Evolutionary conservation across 441 rosid species (phyloP).

Genomic region (Codiaeum variegatum): DNA sequence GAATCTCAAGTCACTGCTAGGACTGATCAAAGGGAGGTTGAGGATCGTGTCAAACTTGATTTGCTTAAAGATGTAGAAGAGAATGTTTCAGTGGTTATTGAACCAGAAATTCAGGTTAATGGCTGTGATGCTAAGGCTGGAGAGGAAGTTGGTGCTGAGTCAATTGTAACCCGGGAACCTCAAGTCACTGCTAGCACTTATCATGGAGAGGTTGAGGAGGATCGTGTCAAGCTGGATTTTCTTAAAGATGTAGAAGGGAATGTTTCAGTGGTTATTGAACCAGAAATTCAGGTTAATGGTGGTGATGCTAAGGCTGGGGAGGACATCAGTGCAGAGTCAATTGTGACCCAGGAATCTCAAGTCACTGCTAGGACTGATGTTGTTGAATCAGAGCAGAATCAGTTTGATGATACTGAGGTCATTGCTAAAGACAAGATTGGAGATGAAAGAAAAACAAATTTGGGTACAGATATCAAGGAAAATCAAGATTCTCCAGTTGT

Average conservation of each 20-base stretch:
- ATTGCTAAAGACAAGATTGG: conserved; percentile 7
- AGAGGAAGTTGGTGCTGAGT: neutral
- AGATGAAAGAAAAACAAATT: conserved; percentile 14
- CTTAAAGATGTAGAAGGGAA: neutral
- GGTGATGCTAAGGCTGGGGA: conserved; percentile 3
- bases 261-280: neutral
- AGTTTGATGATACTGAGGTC: neutral
- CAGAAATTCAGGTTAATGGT: neutral
- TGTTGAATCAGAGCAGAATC: conserved; percentile 6
- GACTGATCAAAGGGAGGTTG: neutral
- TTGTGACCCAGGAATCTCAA: neutral
- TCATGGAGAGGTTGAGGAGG: neutral
- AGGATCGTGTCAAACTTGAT: neutral
- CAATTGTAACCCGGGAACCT: neutral
- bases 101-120: neutral
- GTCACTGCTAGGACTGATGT: neutral
- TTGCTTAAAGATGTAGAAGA: neutral
- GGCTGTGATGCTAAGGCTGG: neutral
- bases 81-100: neutral
- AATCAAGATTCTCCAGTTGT: conserved; percentile 1
- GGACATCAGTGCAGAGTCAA: neutral
- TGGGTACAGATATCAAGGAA: neutral
- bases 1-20: neutral
- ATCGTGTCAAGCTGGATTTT: neutral
- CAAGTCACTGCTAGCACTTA: neutral